phyloP scores from a whole-genome alignment of 768 basidiomycete species.

The Mycena sanguinolenta region DNA sequence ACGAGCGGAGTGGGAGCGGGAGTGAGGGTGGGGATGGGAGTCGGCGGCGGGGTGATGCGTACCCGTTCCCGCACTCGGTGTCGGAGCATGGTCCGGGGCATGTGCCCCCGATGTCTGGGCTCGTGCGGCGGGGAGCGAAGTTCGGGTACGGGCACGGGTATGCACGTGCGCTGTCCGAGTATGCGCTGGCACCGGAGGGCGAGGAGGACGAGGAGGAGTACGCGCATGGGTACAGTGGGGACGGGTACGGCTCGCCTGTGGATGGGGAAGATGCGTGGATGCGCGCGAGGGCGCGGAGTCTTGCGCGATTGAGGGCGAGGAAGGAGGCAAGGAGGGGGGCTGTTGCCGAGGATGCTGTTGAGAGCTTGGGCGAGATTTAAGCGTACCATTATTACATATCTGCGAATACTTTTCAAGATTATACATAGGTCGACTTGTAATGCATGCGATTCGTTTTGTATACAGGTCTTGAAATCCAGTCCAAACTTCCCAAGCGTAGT shows the following conservation, averaged over 20 bases:
- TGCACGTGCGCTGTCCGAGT: slow-evolving; percentile 8
- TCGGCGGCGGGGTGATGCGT: background rate
- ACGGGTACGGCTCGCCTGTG: slow-evolving; percentile 18
- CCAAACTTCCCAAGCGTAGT: no score
- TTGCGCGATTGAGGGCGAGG: slow-evolving; percentile 29
- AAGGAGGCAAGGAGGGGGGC: slow-evolving; percentile 32
- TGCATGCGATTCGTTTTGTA: background rate
- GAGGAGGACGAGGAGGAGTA: background rate
- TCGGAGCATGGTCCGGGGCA: background rate
- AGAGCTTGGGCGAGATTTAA: background rate
- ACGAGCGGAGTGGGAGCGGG: slow-evolving; percentile 14
- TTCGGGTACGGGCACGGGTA: background rate
- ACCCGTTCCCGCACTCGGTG: background rate
- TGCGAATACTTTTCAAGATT: background rate
- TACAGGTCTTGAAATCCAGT: no score
- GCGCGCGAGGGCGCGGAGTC: slow-evolving; percentile 30
- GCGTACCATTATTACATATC: background rate
- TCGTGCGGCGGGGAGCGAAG: slow-evolving; percentile 2
- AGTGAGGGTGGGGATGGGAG: no score
- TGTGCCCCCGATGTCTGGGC: background rate
- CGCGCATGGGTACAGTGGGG: slow-evolving; percentile 13
- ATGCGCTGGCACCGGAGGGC: background rate
- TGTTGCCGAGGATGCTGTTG: background rate
- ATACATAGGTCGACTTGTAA: background rate
- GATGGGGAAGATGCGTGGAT: slow-evolving; percentile 30